Base-by-base conservation (phyloP, 2,329 filamentous ascomycete species). In the Fusarium scirpi region DNA sequence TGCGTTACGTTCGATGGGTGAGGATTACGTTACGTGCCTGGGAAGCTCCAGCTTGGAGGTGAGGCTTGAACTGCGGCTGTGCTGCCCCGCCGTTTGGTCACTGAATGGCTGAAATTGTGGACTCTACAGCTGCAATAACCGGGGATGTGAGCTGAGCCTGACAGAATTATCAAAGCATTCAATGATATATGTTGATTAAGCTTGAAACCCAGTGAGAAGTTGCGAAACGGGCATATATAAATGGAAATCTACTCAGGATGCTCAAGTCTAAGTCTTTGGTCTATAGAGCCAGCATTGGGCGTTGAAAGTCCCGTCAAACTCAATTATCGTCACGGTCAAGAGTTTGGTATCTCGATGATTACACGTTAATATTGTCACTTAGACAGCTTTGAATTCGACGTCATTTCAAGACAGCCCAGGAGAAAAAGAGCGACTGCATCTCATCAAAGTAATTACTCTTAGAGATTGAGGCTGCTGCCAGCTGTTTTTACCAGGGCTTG, bases 21-120 rank as follows among this genome's bases (percentile, higher is more conserved):
- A 66, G 73, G 64, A 74, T 75, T 74, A 75, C 67, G 73, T 73
- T 75, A 69, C 63, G 73, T 75, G 73, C 73, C 73, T 69, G 71
- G 46, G 63, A 74, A 75, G 73, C 74, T 76, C 74, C 58, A 72
- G 70, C 67, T 67, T 63, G 47, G 52, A 70, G 59, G 69, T 64
- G 66, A 70, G 71, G 74, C 74, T 74, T 69, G 70, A 67, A 59
- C 40, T 67, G 64, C 49, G 72, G 72, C 72, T 74, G 72, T 74
- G 72, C 59, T 67, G 65, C 73, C 71, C 73, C 73, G 71, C 71
- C 62, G 62, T 62, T 59, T 24, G 46, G 62, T 58, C 47, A 58
- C 32, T 55, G 47, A 54, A 62, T 65, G 63, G 52, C 48, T 54
- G 68, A 29, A 58, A 43, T 25, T 58, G 38, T 61, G 61, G 51